Evolutionary conservation across 2,329 filamentous ascomycete species (phyloP).

Genomic region (Sarocladiaceae sp.): DNA sequence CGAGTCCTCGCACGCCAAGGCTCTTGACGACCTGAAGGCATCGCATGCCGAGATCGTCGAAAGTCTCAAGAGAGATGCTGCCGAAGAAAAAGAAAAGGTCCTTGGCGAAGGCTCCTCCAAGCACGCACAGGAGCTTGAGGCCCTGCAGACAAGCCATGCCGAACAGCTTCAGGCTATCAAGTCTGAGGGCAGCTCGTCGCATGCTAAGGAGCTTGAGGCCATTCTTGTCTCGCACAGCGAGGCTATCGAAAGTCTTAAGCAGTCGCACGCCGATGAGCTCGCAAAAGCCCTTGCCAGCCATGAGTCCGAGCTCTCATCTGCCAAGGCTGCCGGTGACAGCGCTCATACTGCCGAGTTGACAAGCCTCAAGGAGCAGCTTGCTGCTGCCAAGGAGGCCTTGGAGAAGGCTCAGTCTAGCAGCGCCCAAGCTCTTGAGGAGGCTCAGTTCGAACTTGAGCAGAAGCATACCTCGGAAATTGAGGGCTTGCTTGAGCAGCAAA

Average conservation of each 20-base stretch:
- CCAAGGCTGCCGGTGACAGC: conserved; percentile 23
- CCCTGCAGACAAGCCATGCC: conserved; percentile 23
- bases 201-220: conserved; percentile 37
- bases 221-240: conserved; percentile 29
- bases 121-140: conserved; percentile 7
- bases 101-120: conserved; percentile 7
- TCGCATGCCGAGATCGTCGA: conserved; percentile 38
- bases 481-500: conserved; percentile 36
- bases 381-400: conserved; percentile 22
- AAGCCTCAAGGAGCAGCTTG: conserved; percentile 23
- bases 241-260: conserved; percentile 34
- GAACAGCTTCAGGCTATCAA: conserved; percentile 22
- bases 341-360: conserved; percentile 25
- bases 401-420: conserved; percentile 14
- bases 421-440: conserved; percentile 30
- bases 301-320: conserved; percentile 22
- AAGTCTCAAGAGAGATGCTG: conserved; percentile 34
- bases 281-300: conserved; percentile 18
- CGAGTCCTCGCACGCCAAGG: conserved; percentile 29
- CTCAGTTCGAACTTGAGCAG: conserved; percentile 37
- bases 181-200: conserved; percentile 15
- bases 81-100: conserved; percentile 29
- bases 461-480: conserved; percentile 42
- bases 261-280: conserved; percentile 14
- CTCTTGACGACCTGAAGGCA: conserved; percentile 36